phyloP scores from a whole-genome alignment of 1,284 basidiomycete genomes.

The Irpex rosettiformis region DNA sequence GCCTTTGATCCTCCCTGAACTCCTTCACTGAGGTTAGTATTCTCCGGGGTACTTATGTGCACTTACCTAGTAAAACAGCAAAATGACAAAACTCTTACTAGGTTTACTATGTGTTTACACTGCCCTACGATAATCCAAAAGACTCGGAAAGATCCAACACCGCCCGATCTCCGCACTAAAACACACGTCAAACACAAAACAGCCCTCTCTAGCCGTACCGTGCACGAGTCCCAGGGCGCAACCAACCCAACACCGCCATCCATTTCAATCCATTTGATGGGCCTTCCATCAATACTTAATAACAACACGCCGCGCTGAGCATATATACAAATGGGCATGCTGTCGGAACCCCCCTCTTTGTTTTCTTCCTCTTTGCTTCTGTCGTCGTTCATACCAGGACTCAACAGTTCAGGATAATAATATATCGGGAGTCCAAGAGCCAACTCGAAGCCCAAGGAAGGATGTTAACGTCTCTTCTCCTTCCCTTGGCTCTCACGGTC shows the following conservation, averaged over 20 bases:
- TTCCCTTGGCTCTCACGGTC: not conserved
- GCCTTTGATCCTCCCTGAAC: too few species aligned
- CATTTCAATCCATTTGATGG: not conserved
- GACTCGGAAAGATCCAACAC: too few species aligned
- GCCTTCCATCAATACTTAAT: too few species aligned
- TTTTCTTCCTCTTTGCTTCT: too few species aligned
- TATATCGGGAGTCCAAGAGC: not conserved
- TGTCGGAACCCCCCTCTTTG: not conserved
- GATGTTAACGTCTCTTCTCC: not conserved
- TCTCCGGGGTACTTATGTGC: too few species aligned
- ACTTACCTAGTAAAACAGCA: too few species aligned
- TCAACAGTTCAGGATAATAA: too few species aligned
- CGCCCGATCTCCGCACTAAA: conserved; percentile 9
- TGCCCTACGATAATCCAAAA: too few species aligned
- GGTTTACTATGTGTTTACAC: too few species aligned
- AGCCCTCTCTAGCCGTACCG: not conserved
- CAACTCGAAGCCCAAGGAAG: not conserved
- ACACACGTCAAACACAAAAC: not conserved
- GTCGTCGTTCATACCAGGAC: too few species aligned
- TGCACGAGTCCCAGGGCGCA: not conserved
- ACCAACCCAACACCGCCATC: not conserved
- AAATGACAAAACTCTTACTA: too few species aligned
- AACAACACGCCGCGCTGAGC: not conserved
- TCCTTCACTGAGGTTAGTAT: too few species aligned
- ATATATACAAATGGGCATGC: not conserved